Base-by-base conservation (phyloP, 257 asterid species). In the Plantago major region DNA sequence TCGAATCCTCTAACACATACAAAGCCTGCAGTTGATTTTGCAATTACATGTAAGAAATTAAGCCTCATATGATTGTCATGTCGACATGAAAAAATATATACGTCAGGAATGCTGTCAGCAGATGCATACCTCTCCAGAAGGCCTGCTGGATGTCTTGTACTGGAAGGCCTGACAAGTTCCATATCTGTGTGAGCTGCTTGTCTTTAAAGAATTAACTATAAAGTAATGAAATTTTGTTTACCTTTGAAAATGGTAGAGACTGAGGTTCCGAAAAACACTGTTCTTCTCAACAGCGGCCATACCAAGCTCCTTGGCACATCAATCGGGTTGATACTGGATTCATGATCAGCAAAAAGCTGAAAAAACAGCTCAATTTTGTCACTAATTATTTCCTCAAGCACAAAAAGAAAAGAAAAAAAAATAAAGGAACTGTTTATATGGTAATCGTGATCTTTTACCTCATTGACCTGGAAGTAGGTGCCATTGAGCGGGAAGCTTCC, bases 401-500 rank as follows among this genome's bases (percentile, higher is more conserved):
- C 1, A 22, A 22, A 63, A 28, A 58, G 2, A 22, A 22, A 22
- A 22, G 2, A 22, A 22, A 22, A 22, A 22, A 22, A 22, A 22
- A 22, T 1, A 22, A 22, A 22, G 26, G 26, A 22, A 22, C 26
- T 22, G 26, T 22, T 22, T 22, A 22, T 22, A 22, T 22, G 2
- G 26, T 22, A 22, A 22, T 22, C 65, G 26, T 22, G 26, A 55
- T 55, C 11, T 61, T 42, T 63, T 77, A 92, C 99, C 95, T 92
- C 99, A 45, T 92, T 92, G 66, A 92, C 97, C 74, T 89, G 99
- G 82, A 92, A 92, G 67, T 92, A 92, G 59, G 99, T 92, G 63
- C 99, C 99, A 54, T 92, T 92, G 66, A 92, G 87, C 7, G 97
- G 97, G 82, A 92, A 92, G 72, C 96, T 83, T 58, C 99, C 99